Base-by-base conservation (phyloP, 116 monocot genomes). In the Trichopus zeylanicus region DNA sequence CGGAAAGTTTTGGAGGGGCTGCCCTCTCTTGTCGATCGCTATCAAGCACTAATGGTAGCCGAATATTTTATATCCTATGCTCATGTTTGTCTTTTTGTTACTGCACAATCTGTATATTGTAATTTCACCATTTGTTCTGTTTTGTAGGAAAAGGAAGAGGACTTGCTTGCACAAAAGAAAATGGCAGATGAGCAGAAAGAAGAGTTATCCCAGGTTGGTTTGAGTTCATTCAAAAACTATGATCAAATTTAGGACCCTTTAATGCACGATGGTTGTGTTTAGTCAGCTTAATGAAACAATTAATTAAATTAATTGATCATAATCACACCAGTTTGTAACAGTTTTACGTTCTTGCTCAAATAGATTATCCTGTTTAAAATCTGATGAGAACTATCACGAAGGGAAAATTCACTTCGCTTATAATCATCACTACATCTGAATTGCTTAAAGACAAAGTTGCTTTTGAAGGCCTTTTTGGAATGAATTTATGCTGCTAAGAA, bases 151-250 rank as follows among this genome's bases (percentile, higher is more conserved):
- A 97, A 84, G 56, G 97, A 95, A 72, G 72, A 71, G 66, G 67
- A 69, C 33, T 69, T 90, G 78, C 74, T 90, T 71, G 86, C 80
- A 29, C 81, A 95, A 68, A 88, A 93, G 73, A 87, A 95, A 67
- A 95, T 95, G 83, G 74, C 72, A 34, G 83, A 76, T 62, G 83
- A 68, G 31, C 48, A 80, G 55, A 89, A 74, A 32, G 95, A 90
- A 55, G 90, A 86, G 42, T 39, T 95, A 18, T 87, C 95, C 38
- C 94, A 89, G 83, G 94, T 89, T 56, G 46, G 22, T 19, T 51
- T 74, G 51, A 19, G 1, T 10, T 10, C 31, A 7, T 65, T 32
- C 29, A n/a, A n/a, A n/a, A 42, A 42, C 3, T 15, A 1, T 42
- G 42, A n/a, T 42, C 42, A 9, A 42, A 42, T 13, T 42, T 13